Evolutionary conservation across 257 asterid genomes (phyloP), one percentile per base, ranked within the genome.

Genomic region (Gentiana dahurica): DNA sequence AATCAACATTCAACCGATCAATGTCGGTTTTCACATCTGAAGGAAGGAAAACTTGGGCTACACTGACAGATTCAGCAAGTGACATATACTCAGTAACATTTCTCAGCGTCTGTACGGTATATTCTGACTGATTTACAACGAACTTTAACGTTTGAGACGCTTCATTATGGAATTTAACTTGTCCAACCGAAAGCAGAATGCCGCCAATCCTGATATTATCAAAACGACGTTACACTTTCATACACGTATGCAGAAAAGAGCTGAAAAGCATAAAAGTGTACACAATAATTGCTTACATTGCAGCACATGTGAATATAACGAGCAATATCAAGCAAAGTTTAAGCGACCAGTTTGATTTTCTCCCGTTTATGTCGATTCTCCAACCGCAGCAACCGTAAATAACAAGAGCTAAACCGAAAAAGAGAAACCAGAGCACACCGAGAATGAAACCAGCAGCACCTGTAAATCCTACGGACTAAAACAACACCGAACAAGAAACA

Each of bases 51-150:
- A 79, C 72, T 69, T 85, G 95, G 55, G 97, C 95, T 60, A 92
- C 95, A 44, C 71, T 88, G 68, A 92, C 87, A 11, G 80, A 78
- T 76, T 88, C 84, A 7, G 99, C 97, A 49, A 92, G 78, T 5
- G 79, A 65, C 71, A 92, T 66, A 57, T 83, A 92, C 60, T 52
- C 81, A 0, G 99, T 92, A 58, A 92, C 94, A 34, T 92, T 92
- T 64, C 91, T 77, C 51, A 92, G 86, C 10, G 85, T 92, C 64
- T 83, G 83, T 51, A 85, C 97, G 2, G 94, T 83, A 79, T 77
- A 92, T 67, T 88, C 95, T 5, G 99, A 92, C 66, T 92, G 97
- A 70, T 92, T 88, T 34, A 92, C 97, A 3, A 92, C 99, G 54
- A 75, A 92, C 12, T 76, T 73, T 63, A 88, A 80, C 33, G 99